Base-by-base conservation (phyloP, 2,329 filamentous ascomycete genomes). In the Hymenoscyphus occultus region DNA sequence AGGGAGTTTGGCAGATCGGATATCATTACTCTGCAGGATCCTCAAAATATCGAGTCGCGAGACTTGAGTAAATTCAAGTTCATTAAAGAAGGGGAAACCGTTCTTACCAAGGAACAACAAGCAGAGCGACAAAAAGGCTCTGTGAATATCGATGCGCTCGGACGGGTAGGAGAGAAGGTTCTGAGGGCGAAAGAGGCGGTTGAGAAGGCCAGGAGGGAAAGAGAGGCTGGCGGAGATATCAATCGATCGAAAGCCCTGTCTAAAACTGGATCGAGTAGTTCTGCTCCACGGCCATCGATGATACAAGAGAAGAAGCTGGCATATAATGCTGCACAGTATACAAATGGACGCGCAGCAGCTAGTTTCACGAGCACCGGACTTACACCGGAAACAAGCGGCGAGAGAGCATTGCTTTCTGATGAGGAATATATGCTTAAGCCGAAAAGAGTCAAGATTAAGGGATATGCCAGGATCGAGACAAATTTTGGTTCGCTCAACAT, bases 381-480 rank as follows among this genome's bases (percentile, higher is more conserved):
- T 61, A 97, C 94, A 0, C 93, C 93, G 0, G 91, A 96, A 75
- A 99, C 95, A 0, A 93, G 91, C 63, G 90, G 87, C 71, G 92
- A 96, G 74, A 85, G 93, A 62, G 94, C 95, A 3, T 81, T 96
- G 58, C 83, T 99, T 58, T 92, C 90, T 0, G 93, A 97, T 68
- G 95, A 99, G 79, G 93, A 98, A 75, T 99, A 94, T 78, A 96
- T 99, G 91, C 84, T 99, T 62, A 92, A 92, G 77, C 93, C 93
- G 6, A 91, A 90, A 72, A 87, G 92, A 51, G 88, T 99, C 66
- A 97, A 96, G 78, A 86, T 86, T 71, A 96, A 94, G 72, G 95
- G 94, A 32, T 98, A 97, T 76, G 93, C 91, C 6, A 88, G 92
- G n/a, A 85, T 99, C 57, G 88, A 90, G 70, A 99, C 95, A 0